Conservation (phyloP, 2,329 filamentous ascomycete genomes). For the Penicillium janthinellum region DNA sequence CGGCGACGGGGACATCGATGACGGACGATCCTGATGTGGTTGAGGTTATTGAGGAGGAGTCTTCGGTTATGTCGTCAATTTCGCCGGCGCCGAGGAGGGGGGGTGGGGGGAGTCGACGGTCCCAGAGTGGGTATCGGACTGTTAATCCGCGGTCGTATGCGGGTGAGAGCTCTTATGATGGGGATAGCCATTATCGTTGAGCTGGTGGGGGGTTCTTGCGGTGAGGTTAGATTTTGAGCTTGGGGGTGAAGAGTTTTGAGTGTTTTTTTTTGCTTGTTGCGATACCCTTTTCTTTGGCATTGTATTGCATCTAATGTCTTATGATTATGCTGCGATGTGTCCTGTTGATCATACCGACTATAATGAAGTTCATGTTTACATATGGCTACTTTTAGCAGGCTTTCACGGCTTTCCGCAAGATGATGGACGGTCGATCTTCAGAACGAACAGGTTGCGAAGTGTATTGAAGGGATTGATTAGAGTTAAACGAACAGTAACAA, state of each 20-base stretch:
- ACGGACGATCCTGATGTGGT: constrained; percentile 50
- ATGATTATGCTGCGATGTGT: not conserved
- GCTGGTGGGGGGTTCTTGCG: not conserved
- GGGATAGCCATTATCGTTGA: constrained; percentile 17
- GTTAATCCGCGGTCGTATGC: constrained; percentile 48
- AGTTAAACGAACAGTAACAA: constrained; percentile 2
- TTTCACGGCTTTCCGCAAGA: not conserved
- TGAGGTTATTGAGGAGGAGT: constrained; percentile 60
- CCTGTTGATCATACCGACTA: not conserved
- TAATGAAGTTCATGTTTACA: not conserved
- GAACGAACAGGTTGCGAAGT: too few relatives aligned
- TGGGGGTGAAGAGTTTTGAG: not conserved
- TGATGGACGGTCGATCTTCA: not conserved
- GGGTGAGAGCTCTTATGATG: constrained; percentile 32
- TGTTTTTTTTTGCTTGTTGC: constrained; percentile 10
- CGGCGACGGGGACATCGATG: constrained; percentile 27
- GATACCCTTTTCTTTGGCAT: constrained; percentile 23
- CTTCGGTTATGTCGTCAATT: constrained; percentile 32
- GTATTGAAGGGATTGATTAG: not conserved
- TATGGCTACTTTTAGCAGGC: not conserved
- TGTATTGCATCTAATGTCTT: not conserved
- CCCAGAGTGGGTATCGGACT: constrained; percentile 44
- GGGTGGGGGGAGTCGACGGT: constrained; percentile 42
- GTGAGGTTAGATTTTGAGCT: not conserved
- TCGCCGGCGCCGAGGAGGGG: constrained; percentile 39